Base-by-base conservation (phyloP, 352 stramenopile species). In the Labyrinthula sp. region DNA sequence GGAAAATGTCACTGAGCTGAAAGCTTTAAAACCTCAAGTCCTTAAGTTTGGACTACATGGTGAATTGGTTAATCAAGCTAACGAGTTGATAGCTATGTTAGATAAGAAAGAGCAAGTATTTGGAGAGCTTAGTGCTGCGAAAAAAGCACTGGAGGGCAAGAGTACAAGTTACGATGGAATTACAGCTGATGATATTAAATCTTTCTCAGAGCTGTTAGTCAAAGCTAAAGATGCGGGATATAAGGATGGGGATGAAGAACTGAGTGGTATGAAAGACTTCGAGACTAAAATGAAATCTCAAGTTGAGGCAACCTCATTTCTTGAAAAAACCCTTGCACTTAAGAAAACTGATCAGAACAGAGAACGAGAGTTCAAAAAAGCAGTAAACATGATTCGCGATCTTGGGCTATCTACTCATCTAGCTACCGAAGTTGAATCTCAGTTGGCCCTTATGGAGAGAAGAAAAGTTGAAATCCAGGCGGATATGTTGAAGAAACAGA, bases 41-140 rank as follows among this genome's bases (percentile, higher is more conserved):
- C 40, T 52, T 14, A 25, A 43, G 23, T 35, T 52, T 22, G 43
- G 43, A 8, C 29, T 52, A 18, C 30, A 47, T 18, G 43, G 34
- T 23, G 23, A 15, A 18, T 26, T 20, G n/a, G 17, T 52, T 1
- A 35, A 43, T 0, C 21, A 52, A 29, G 43, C 43, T 8, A 52
- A 45, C 4, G 31, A 24, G n/a, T 1, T 52, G 34, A 31, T 31
- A n/a, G 18, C 17, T 3, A 25, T 45, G 34, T 24, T 52, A 14
- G 23, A 52, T 18, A 22, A 50, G n/a, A 38, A 45, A 24, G 43
- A 31, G 9, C 31, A 54, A 25, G 35, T 25, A 10, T 22, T 52
- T 3, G 26, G 18, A 7, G 23, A 52, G 21, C 45, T 52, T 35
- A 50, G 31, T 4, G 43, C 43, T 3, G 34, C 17, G 15, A 52